Percentiles rank a stretch among this genome's conserved stretches.
phyloP scores from a whole-genome alignment of 352 stramenopile species.

The Pythium diclinum region DNA sequence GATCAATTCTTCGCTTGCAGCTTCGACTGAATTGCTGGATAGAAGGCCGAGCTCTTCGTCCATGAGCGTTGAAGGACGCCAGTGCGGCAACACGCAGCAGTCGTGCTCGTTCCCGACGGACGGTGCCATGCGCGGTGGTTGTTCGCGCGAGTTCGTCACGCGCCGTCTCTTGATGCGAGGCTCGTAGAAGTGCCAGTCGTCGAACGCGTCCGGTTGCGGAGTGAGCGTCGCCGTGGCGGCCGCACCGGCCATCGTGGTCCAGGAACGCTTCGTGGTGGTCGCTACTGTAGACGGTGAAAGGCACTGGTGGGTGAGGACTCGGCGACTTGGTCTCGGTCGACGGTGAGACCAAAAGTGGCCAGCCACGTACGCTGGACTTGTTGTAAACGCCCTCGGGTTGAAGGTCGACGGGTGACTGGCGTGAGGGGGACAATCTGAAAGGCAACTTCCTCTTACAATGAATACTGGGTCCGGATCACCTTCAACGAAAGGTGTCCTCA shows the following conservation, averaged over 20 bases:
- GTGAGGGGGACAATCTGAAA: background rate
- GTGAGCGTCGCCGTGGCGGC: conserved; percentile 5
- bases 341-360: conserved; percentile 24
- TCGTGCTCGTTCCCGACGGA: conserved; percentile 3
- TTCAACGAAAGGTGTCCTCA: background rate
- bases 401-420: background rate
- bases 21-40: background rate
- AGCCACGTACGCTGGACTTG: background rate
- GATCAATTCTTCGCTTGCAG: conserved; percentile 20
- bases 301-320: conserved; percentile 22
- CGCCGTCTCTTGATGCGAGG: conserved; percentile 11
- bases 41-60: background rate
- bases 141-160: background rate
- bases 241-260: background rate
- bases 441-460: background rate
- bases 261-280: conserved; percentile 21
- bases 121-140: conserved; percentile 3
- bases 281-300: conserved; percentile 12
- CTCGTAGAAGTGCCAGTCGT: conserved; percentile 3
- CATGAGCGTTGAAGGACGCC: background rate
- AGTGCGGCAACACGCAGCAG: background rate
- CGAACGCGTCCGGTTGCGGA: conserved; percentile 5
- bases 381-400: background rate
- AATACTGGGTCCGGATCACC: background rate
- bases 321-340: background rate